Evolutionary conservation across 2,329 filamentous ascomycete species (phyloP).

Genomic region (Colletotrichum sp.): DNA sequence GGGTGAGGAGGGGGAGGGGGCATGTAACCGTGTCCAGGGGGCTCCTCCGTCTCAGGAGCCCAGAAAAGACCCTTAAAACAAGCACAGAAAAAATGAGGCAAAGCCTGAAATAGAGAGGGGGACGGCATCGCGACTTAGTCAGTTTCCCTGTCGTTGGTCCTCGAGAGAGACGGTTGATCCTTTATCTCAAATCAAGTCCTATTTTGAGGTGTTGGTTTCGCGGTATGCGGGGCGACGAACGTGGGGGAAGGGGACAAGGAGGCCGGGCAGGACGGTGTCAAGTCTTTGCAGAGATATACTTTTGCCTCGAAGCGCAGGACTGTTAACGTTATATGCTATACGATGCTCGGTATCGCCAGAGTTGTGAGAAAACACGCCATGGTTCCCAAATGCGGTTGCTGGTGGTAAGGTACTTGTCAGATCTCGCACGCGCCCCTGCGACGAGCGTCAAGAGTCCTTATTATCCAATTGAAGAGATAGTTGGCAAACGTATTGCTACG

Average conservation of each 20-base stretch:
- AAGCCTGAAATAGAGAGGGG: not conserved
- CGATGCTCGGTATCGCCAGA: not conserved
- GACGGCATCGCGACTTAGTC: not conserved
- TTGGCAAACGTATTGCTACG: too few species aligned
- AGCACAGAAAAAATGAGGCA: not conserved
- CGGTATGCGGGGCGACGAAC: not conserved
- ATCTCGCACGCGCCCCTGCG: fast-evolving
- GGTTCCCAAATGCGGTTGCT: not conserved
- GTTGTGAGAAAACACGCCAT: not conserved
- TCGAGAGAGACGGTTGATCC: not conserved
- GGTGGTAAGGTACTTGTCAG: not conserved
- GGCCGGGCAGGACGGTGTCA: not conserved
- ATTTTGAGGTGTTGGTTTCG: not conserved
- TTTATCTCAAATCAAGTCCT: not conserved
- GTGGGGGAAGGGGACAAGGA: not conserved
- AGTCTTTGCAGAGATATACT: not conserved
- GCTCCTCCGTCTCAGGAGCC: not conserved
- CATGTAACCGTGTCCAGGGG: not conserved
- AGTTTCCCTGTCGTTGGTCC: not conserved
- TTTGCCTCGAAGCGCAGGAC: not conserved
- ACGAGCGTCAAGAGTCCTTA: not conserved
- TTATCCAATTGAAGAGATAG: too few species aligned
- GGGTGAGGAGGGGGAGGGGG: not conserved
- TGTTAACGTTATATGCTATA: not conserved
- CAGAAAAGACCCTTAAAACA: not conserved